phyloP scores from a whole-genome alignment of 306 rosid genomes.

The Acacia melanoxylon region DNA sequence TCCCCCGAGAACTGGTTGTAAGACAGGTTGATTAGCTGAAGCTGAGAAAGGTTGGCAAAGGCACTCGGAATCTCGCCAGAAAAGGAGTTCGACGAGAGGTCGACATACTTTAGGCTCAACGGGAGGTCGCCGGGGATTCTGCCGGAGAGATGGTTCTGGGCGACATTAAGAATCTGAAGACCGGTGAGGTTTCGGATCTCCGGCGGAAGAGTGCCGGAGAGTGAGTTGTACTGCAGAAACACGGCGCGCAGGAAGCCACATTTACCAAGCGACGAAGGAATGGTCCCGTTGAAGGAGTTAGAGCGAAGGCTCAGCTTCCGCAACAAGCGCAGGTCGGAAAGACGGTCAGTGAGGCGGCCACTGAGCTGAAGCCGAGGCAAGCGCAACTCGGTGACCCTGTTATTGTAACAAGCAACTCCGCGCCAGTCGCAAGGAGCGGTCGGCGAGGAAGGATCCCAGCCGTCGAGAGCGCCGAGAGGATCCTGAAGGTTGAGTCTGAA shows the following conservation, averaged over 20 bases:
- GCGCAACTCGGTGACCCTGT: slow-evolving; percentile 72
- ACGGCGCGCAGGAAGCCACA: slow-evolving; percentile 64
- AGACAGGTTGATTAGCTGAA: slow-evolving; percentile 83
- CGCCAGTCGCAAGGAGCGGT: slow-evolving; percentile 94
- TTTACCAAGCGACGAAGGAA: slow-evolving; percentile 64
- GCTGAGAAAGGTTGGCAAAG: slow-evolving; percentile 51
- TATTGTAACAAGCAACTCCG: slow-evolving; percentile 50
- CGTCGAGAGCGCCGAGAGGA: slow-evolving; percentile 59
- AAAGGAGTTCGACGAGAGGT: slow-evolving; percentile 76
- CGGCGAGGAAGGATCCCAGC: slow-evolving; percentile 75
- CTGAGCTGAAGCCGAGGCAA: slow-evolving; percentile 76
- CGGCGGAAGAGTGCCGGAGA: slow-evolving; percentile 70
- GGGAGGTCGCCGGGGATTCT: slow-evolving; percentile 57
- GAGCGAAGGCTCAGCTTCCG: slow-evolving; percentile 76
- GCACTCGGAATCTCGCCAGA: slow-evolving; percentile 73
- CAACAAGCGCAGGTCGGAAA: slow-evolving; percentile 58
- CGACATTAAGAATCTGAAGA: slow-evolving; percentile 63
- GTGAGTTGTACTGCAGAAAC: slow-evolving; percentile 71
- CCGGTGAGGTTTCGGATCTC: slow-evolving; percentile 66
- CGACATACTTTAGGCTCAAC: slow-evolving; percentile 51
- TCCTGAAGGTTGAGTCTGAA: slow-evolving; percentile 76
- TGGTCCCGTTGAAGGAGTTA: slow-evolving; percentile 73
- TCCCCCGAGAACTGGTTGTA: slow-evolving; percentile 68
- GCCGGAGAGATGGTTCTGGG: slow-evolving; percentile 77
- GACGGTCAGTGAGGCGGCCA: slow-evolving; percentile 65